Conservation (phyloP, 768 basidiomycete genomes). For the Hygrocybe coccinea region DNA sequence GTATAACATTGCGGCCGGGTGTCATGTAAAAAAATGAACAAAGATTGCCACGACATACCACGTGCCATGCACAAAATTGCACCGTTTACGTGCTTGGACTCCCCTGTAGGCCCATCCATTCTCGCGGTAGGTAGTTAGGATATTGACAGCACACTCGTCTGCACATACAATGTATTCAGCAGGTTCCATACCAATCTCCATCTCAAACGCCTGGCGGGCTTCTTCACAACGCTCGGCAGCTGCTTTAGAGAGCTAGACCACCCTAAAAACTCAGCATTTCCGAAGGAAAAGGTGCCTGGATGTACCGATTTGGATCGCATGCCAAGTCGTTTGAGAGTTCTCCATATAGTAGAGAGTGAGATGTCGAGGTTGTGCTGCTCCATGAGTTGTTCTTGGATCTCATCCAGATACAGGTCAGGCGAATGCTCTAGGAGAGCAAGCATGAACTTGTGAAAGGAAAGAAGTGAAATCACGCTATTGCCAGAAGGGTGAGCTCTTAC, state of each 20-base stretch:
- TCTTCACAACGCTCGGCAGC: slow-evolving; percentile 13
- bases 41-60: slow-evolving; percentile 6
- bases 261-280: background rate
- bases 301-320: slow-evolving; percentile 10
- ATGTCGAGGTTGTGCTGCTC: slow-evolving; percentile 8
- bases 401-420: slow-evolving; percentile 15
- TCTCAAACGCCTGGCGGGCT: slow-evolving; percentile 6
- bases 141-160: slow-evolving; percentile 17
- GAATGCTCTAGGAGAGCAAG: slow-evolving; percentile 16
- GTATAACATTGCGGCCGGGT: background rate
- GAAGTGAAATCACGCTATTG: background rate
- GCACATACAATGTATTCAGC: slow-evolving; percentile 14
- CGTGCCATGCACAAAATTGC: slow-evolving; percentile 16
- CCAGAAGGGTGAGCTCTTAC: background rate
- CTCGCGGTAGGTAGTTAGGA: slow-evolving; percentile 14
- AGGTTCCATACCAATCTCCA: slow-evolving; percentile 12
- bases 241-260: slow-evolving; percentile 11
- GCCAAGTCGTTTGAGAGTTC: slow-evolving; percentile 13
- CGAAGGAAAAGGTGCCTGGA: background rate
- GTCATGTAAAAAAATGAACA: background rate
- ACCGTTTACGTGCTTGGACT: slow-evolving; percentile 9
- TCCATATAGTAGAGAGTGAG: slow-evolving; percentile 11
- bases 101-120: slow-evolving; percentile 15
- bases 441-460: slow-evolving; percentile 10
- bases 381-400: slow-evolving; percentile 9